Conservation (phyloP, 495 filamentous ascomycete species). For the Aspergillus avenaceus region DNA sequence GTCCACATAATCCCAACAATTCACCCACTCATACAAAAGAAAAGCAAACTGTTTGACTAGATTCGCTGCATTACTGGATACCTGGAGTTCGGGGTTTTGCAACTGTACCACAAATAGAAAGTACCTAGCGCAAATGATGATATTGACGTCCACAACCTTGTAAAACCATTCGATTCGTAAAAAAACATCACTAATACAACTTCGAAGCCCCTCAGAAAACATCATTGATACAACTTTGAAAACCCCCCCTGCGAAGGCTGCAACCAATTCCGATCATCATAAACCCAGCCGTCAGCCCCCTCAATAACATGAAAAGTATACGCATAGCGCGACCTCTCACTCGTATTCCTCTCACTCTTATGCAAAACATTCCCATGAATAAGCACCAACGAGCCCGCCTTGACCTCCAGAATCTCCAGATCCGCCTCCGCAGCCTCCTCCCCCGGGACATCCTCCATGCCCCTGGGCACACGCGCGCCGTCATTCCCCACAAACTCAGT, state of each 20-base stretch:
- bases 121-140: constrained; percentile 8
- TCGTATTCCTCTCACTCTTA: constrained; percentile 90
- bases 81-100: constrained; percentile 17
- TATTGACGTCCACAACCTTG: constrained; percentile 1
- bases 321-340: constrained; percentile 80
- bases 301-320: constrained; percentile 99
- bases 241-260: constrained; percentile 79
- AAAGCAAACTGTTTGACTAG: constrained; percentile 8
- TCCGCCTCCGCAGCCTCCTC: constrained; percentile 43
- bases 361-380: constrained; percentile 97
- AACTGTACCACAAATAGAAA: constrained; percentile 4
- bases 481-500: constrained; percentile 55
- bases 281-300: constrained; percentile 63
- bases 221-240: constrained; percentile 52
- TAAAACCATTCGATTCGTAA: neutral
- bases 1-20: constrained; percentile 19
- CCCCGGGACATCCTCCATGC: constrained; percentile 29
- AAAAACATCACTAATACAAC: neutral
- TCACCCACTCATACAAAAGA: neutral
- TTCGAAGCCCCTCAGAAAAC: neutral
- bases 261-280: constrained; percentile 89
- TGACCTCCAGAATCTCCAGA: constrained; percentile 72
- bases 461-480: constrained; percentile 42
- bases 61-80: constrained; percentile 14
- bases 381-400: constrained; percentile 82